Percentiles rank a stretch among this genome's conserved stretches.
Conservation (phyloP, 371 early-diverging fungal genomes). For the Mucor lusitanicus region DNA sequence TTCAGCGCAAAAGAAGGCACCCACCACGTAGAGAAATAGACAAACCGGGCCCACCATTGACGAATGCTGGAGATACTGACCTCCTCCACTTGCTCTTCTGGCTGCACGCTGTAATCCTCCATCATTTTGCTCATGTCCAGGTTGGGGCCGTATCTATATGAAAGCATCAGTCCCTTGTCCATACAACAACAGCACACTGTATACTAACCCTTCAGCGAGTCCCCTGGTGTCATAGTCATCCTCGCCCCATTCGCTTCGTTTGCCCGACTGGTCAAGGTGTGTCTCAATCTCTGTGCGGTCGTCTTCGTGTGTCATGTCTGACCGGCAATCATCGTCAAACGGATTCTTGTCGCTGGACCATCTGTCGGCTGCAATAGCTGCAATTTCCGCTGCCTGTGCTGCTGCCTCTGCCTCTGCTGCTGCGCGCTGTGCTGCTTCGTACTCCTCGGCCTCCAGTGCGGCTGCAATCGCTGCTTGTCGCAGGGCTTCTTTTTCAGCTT, state of each 20-base stretch:
- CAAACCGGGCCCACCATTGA: slow-evolving; percentile 71
- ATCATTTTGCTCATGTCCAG: slow-evolving; percentile 52
- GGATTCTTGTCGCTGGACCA: slow-evolving; percentile 29
- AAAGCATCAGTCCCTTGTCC: too few relatives aligned
- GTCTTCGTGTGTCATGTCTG: slow-evolving; percentile 38
- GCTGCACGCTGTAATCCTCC: slow-evolving; percentile 35
- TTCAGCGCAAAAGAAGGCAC: slow-evolving; percentile 65
- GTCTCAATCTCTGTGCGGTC: slow-evolving; percentile 32
- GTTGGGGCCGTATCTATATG: slow-evolving; percentile 37
- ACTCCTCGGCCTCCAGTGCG: slow-evolving; percentile 32
- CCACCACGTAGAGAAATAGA: slow-evolving; percentile 76
- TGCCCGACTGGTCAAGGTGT: slow-evolving; percentile 22
- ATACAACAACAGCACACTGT: neutral
- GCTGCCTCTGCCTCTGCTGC: slow-evolving; percentile 43
- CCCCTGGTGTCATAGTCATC: slow-evolving; percentile 28
- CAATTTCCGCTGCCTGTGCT: slow-evolving; percentile 39
- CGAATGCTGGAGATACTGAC: slow-evolving; percentile 60
- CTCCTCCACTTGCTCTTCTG: slow-evolving; percentile 49
- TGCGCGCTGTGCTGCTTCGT: slow-evolving; percentile 22
- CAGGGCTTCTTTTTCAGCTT: slow-evolving; percentile 34
- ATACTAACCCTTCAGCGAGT: slow-evolving; percentile 29
- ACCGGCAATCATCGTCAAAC: slow-evolving; percentile 37
- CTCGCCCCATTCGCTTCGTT: slow-evolving; percentile 38
- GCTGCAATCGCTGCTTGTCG: slow-evolving; percentile 37
- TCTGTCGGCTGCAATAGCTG: slow-evolving; percentile 23